Evolutionary conservation across 2,329 filamentous ascomycete genomes (phyloP), one percentile per base, ranked within the genome.

Genomic region (Ceratocystiopsis sp.): DNA sequence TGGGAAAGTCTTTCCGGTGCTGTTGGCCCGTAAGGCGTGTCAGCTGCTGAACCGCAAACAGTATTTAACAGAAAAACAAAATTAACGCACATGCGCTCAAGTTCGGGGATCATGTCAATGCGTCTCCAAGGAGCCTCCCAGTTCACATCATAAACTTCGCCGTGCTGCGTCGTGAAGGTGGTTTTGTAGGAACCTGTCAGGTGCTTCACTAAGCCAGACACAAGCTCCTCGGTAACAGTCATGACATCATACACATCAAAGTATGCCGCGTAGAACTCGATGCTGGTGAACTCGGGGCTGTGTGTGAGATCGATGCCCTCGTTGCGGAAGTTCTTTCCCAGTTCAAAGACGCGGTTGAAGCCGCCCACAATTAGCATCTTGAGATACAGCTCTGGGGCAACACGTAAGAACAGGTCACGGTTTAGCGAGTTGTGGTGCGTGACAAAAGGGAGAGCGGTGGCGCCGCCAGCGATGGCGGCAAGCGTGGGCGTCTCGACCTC

Each of bases 401-500:
- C 78, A 57, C 91, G 81, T 75, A 98, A 81, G 65, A 81, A 96
- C 61, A 98, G 79, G 54, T 94, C 80, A 77, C 93, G 86, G 61
- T 94, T 76, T 42, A 91, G 73, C 42, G 96, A 91, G 62, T 98
- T 98, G 68, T 96, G 91, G 62, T 93, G 82, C 14, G 91, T 96
- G 52, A 83, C 70, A 64, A 98, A 98, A 6, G 91, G 91, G 67
- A 83, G 86, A 46, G 91, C 91, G 1, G 91, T 96, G 33, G 91
- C 91, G 58, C 91, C 91, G 53, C 91, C 93, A 29, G 91, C 86
- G 57, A 94, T 93, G 55, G 83, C 75, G 60, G 94, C 93, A 74
- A 98, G 87, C 76, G 96, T 95, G 6, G 91, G 89, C 0, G 91
- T 98, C 65, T 96, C 85, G 21, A 96, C 87, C 60, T 95, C 87